Evolutionary conservation across 2,329 filamentous ascomycete genomes (phyloP).

Genomic region (Colletotrichum cordylinicola): DNA sequence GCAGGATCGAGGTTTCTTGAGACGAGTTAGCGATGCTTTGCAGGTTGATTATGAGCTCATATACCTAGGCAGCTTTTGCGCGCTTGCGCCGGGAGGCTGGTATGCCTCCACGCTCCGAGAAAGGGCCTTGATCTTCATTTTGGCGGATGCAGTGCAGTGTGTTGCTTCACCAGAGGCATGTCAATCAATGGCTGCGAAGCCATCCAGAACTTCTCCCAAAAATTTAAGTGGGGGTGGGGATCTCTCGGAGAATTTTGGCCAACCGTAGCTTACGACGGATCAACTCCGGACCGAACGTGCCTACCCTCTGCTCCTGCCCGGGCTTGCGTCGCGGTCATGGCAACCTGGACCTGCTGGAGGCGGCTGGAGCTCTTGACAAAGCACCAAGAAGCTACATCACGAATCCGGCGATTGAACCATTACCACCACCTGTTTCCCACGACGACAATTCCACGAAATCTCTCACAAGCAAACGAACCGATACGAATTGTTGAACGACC

Average conservation of each 20-base stretch:
- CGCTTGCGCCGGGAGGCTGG: constrained; percentile 71
- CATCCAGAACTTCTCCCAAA: constrained; percentile 22
- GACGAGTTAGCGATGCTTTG: not conserved
- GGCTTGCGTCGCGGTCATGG: constrained; percentile 20
- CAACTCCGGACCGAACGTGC: constrained; percentile 3
- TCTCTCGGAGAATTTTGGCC: constrained; percentile 16
- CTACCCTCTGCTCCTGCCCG: not conserved
- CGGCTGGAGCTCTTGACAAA: constrained; percentile 20
- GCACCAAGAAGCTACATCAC: constrained; percentile 16
- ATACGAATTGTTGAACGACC: not conserved
- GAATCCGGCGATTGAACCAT: constrained; percentile 14
- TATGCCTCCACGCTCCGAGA: constrained; percentile 68
- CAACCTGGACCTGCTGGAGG: constrained; percentile 19
- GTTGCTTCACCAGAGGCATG: not conserved
- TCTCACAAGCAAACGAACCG: not conserved
- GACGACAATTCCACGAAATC: constrained; percentile 3
- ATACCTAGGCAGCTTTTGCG: constrained; percentile 60
- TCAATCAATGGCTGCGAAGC: not conserved
- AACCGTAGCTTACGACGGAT: constrained; percentile 6
- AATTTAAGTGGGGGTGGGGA: constrained; percentile 24
- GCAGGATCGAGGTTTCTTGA: constrained; percentile 78
- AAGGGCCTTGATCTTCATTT: constrained; percentile 70
- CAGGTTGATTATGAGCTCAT: not conserved
- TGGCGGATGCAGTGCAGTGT: constrained; percentile 1
- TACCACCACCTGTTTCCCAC: not conserved